phyloP scores from a whole-genome alignment of 1,284 basidiomycete genomes.

The Leccinum angustisporum region DNA sequence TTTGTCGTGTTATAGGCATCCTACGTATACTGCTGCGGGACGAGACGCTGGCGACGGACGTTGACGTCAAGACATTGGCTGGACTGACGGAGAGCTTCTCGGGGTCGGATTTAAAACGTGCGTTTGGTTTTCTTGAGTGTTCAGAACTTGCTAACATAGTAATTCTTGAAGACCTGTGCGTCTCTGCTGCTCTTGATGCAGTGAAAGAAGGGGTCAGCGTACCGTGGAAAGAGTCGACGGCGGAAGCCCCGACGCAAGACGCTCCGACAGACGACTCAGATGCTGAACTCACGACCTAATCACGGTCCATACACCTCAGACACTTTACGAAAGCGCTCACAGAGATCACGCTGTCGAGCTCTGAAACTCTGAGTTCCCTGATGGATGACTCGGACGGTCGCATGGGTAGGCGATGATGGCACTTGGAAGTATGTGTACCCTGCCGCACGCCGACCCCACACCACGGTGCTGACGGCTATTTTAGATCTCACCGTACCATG shows the following conservation, averaged over 20 bases:
- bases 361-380: conserved; percentile 77
- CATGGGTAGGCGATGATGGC: conserved; percentile 40
- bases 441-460: not conserved
- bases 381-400: not conserved
- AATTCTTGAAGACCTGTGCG: conserved; percentile 70
- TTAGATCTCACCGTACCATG: conserved; percentile 38
- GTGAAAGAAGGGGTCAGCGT: conserved; percentile 81
- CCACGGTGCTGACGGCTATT: not conserved
- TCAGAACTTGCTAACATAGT: conserved; percentile 16
- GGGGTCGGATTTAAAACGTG: conserved; percentile 92
- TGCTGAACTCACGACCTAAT: conserved; percentile 2
- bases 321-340: conserved; percentile 82
- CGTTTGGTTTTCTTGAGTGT: conserved; percentile 33
- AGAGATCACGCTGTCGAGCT: conserved; percentile 85
- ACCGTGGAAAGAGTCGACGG: conserved; percentile 60
- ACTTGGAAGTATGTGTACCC: conserved; percentile 51
- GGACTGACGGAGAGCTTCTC: conserved; percentile 84
- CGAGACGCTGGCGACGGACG: conserved; percentile 68
- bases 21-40: conserved; percentile 80
- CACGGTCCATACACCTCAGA: conserved; percentile 51
- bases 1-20: conserved; percentile 58
- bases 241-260: conserved; percentile 16
- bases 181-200: conserved; percentile 84
- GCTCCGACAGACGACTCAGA: conserved; percentile 6
- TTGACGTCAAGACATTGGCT: conserved; percentile 66